phyloP scores from a whole-genome alignment of 805 yeast genomes.

The Nakazawaea wyomingensis region DNA sequence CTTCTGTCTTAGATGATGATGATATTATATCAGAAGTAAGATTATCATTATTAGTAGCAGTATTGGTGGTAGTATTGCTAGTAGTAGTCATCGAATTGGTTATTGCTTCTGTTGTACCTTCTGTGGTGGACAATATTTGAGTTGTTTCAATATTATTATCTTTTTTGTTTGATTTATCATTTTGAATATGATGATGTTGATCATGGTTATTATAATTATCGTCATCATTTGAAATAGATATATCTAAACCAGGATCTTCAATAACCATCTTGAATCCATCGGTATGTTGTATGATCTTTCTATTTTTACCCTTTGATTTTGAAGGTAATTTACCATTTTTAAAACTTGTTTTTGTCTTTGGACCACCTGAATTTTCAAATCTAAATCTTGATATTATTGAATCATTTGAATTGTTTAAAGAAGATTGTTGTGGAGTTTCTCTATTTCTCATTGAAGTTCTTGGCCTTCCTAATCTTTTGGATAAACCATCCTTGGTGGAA shows the following conservation, averaged over 20 bases:
- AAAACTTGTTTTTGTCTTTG: not conserved
- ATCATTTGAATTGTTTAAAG: conserved; percentile 14
- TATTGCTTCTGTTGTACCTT: too few species aligned
- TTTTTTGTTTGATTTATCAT: too few species aligned
- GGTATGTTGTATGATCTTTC: conserved; percentile 4
- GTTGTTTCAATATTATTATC: too few species aligned
- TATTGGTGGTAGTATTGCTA: too few species aligned
- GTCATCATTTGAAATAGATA: too few species aligned
- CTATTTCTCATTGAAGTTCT: not conserved
- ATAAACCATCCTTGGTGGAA: conserved; percentile 14
- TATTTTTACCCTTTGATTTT: not conserved
- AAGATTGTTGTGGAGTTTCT: conserved; percentile 8
- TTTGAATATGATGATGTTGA: not conserved
- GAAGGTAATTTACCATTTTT: not conserved
- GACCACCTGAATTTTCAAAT: conserved; percentile 8
- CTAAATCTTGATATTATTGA: conserved; percentile 16
- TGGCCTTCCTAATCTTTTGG: conserved; percentile 14
- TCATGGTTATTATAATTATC: not conserved
- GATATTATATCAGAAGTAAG: too few species aligned
- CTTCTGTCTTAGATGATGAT: too few species aligned
- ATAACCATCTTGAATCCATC: conserved; percentile 12
- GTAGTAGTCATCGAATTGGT: too few species aligned
- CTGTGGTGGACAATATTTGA: too few species aligned
- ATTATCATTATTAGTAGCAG: too few species aligned
- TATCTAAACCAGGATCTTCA: conserved; percentile 5